Conservation (phyloP, 176 grass and related monocot species). For the Eleusine coracana region DNA sequence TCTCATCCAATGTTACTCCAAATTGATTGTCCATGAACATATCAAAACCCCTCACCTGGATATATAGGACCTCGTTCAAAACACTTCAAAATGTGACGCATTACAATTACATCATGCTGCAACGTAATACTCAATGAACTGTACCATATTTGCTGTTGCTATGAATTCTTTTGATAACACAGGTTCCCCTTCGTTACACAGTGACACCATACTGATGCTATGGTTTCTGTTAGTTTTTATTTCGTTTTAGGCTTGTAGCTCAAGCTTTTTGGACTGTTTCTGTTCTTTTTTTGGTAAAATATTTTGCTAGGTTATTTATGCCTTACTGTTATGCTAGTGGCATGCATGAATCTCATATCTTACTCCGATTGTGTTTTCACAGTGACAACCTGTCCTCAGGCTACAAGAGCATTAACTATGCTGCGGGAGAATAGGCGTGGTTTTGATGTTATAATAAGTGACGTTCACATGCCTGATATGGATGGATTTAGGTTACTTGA, state of each 20-base stretch:
- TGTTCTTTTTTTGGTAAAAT: background rate
- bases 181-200: background rate
- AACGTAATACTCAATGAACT: background rate
- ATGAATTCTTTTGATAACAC: background rate
- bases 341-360: background rate
- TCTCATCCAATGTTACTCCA: slow-evolving; percentile 14
- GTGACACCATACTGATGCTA: background rate
- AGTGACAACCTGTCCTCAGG: slow-evolving; percentile 90
- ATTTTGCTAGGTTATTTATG: background rate
- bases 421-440: slow-evolving; percentile 82
- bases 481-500: slow-evolving; percentile 96
- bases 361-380: background rate
- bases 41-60: background rate
- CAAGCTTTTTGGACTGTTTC: background rate
- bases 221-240: background rate
- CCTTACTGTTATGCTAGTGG: background rate
- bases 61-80: background rate
- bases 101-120: background rate
- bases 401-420: slow-evolving; percentile 76
- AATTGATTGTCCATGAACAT: slow-evolving; percentile 1
- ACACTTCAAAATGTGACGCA: background rate
- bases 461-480: slow-evolving; percentile 99
- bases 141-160: background rate
- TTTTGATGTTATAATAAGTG: slow-evolving; percentile 96
- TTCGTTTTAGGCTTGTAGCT: background rate